Conservation (phyloP, 106 monocot species). For the Dendrobium catenatum region DNA sequence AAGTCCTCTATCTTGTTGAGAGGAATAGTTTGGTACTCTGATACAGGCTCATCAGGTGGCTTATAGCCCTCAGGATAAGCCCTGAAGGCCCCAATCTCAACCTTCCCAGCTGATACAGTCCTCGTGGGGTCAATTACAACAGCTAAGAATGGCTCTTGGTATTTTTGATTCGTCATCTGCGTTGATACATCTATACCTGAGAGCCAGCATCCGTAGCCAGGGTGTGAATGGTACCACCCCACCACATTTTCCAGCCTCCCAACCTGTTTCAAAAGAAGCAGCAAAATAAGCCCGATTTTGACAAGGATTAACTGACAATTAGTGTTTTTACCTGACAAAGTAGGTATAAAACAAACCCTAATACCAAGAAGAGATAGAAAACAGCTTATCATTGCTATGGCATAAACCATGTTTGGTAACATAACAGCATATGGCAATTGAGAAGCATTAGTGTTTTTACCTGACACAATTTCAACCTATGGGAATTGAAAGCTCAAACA, state of each 20-base stretch:
- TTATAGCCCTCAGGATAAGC: conserved; percentile 91
- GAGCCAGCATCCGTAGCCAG: conserved; percentile 97
- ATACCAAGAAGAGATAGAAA: not conserved
- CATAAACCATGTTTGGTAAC: not conserved
- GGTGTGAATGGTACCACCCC: conserved; percentile 99
- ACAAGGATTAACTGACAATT: not conserved
- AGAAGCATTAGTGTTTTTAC: too few species aligned
- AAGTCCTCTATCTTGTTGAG: conserved; percentile 99
- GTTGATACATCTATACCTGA: conserved; percentile 97
- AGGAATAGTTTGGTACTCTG: conserved; percentile 96
- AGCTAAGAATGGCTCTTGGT: conserved; percentile 87
- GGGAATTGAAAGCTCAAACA: not conserved
- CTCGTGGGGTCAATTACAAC: conserved; percentile 95
- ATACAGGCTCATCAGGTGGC: conserved; percentile 91
- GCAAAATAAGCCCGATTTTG: not conserved
- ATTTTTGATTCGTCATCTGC: conserved; percentile 96
- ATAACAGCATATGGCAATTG: not conserved
- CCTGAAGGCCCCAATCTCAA: conserved; percentile 96
- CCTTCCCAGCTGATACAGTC: conserved; percentile 93
- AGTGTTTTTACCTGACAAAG: not conserved
- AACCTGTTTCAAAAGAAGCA: conserved; percentile 32
- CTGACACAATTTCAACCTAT: not conserved
- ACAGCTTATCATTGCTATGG: not conserved
- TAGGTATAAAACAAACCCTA: not conserved
- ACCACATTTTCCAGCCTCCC: conserved; percentile 91